Percentiles rank a stretch among this genome's conserved stretches.
These are phyloP conservation scores for Rhynchosporium secalis DNA, from an alignment of 2,329 filamentous ascomycete species.

Conservation along the genomic window DNA sequence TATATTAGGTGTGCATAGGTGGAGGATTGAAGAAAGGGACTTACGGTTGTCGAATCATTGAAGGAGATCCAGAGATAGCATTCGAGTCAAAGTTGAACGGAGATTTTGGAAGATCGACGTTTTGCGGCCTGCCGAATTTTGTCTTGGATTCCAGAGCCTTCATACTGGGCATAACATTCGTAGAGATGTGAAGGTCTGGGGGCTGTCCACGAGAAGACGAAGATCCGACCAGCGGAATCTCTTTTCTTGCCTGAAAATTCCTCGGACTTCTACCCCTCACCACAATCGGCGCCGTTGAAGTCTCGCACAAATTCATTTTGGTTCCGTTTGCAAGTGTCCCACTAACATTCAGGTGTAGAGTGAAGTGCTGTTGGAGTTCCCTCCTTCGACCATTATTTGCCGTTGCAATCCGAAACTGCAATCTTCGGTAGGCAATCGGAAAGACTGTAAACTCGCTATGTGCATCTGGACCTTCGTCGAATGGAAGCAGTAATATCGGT, in stretches of 20 bases:
- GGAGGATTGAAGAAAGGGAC: conserved; percentile 17
- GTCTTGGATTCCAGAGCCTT: conserved; percentile 28
- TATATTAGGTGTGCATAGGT: too few species aligned
- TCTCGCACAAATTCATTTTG: conserved; percentile 79
- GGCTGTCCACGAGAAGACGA: conserved; percentile 40
- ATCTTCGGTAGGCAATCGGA: conserved; percentile 88
- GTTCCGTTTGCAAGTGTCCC: conserved; percentile 81
- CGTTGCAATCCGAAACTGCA: conserved; percentile 92
- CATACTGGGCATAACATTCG: conserved; percentile 29
- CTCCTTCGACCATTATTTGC: conserved; percentile 94
- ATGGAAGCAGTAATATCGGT: conserved; percentile 71
- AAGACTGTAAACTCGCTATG: conserved; percentile 78
- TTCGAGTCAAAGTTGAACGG: conserved; percentile 39
- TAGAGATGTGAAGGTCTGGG: conserved; percentile 37
- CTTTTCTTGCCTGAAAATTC: conserved; percentile 93
- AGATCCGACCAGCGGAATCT: conserved; percentile 67
- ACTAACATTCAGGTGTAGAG: conserved; percentile 82
- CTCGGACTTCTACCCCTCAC: conserved; percentile 89
- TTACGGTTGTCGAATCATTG: conserved; percentile 37
- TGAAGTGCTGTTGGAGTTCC: conserved; percentile 94
- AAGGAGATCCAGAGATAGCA: conserved; percentile 34
- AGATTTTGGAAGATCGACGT: conserved; percentile 37
- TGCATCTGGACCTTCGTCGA: conserved; percentile 49
- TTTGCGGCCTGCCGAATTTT: conserved; percentile 32
- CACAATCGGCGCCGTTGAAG: conserved; percentile 86